Evolutionary conservation across 2,329 filamentous ascomycete genomes (phyloP).

Genomic region (Exophiala viscosa): DNA sequence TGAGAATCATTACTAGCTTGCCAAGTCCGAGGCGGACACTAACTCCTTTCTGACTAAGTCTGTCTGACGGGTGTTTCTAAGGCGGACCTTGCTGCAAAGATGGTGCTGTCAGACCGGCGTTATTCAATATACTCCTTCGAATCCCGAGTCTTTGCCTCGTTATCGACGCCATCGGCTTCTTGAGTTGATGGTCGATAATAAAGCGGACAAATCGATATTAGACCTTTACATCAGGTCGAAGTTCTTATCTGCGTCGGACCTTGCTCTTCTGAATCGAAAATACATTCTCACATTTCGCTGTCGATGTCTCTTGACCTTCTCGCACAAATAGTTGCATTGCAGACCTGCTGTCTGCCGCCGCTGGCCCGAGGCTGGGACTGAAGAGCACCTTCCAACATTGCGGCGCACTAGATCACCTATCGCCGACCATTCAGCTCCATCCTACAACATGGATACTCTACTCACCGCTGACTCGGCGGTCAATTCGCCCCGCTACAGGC

Average conservation of each 20-base stretch:
- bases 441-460: conserved; percentile 46
- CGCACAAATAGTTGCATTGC: no score
- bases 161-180: no score
- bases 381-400: no score
- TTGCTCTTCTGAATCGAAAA: no score
- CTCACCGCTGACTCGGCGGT: conserved; percentile 84
- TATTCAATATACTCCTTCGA: no score
- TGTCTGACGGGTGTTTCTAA: not conserved
- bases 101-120: not conserved
- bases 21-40: conserved; percentile 4
- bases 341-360: not conserved
- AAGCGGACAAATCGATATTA: no score
- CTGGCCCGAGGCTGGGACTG: not conserved
- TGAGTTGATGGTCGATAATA: no score
- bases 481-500: conserved; percentile 82
- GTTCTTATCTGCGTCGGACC: no score
- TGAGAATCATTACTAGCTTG: conserved; percentile 8
- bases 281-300: no score
- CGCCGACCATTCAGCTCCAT: not conserved
- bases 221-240: no score
- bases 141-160: no score
- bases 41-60: not conserved
- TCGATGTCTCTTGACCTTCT: no score
- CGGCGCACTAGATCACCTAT: not conserved
- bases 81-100: not conserved